phyloP scores from a whole-genome alignment of 352 stramenopile species.

The Globisporangium echinulatum region DNA sequence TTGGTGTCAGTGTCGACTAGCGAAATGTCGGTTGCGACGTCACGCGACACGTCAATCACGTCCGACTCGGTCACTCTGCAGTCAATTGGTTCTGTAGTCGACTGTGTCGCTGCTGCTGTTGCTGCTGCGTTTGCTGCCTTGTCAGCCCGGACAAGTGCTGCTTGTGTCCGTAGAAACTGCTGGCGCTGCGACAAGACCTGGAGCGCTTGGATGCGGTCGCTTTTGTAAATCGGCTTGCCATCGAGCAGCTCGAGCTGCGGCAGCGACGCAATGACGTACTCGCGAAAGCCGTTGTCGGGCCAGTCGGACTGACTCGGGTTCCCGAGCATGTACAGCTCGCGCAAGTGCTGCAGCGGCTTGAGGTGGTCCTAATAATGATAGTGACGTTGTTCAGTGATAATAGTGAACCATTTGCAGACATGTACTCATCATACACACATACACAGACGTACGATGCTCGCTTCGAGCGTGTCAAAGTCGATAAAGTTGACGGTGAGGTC shows the following conservation, averaged over 20 bases:
- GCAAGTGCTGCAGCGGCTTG: slow-evolving; percentile 63
- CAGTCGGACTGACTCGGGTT: slow-evolving; percentile 87
- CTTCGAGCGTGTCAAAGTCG: slow-evolving; percentile 86
- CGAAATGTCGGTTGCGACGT: slow-evolving; percentile 38
- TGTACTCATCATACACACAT: background rate
- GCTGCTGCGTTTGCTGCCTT: slow-evolving; percentile 17
- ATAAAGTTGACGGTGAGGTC: slow-evolving; percentile 96
- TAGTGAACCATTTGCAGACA: background rate
- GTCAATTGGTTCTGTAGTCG: too few relatives aligned
- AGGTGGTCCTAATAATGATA: slow-evolving; percentile 49
- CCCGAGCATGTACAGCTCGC: slow-evolving; percentile 92
- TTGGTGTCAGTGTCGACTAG: background rate
- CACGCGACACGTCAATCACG: slow-evolving; percentile 32
- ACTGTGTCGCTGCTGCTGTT: slow-evolving; percentile 6
- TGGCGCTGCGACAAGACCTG: slow-evolving; percentile 66
- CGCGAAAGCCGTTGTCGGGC: slow-evolving; percentile 47
- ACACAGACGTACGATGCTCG: slow-evolving; percentile 51
- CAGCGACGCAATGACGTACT: slow-evolving; percentile 85
- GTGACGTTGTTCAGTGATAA: too few relatives aligned
- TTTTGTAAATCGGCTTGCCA: slow-evolving; percentile 85
- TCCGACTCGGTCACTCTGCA: background rate
- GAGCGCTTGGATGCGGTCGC: slow-evolving; percentile 81
- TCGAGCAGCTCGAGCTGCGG: slow-evolving; percentile 84
- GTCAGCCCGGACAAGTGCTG: slow-evolving; percentile 13
- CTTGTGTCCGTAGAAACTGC: slow-evolving; percentile 28